Evolutionary conservation across 805 yeast species (phyloP).

Genomic region (Kodamaea leandrae): DNA sequence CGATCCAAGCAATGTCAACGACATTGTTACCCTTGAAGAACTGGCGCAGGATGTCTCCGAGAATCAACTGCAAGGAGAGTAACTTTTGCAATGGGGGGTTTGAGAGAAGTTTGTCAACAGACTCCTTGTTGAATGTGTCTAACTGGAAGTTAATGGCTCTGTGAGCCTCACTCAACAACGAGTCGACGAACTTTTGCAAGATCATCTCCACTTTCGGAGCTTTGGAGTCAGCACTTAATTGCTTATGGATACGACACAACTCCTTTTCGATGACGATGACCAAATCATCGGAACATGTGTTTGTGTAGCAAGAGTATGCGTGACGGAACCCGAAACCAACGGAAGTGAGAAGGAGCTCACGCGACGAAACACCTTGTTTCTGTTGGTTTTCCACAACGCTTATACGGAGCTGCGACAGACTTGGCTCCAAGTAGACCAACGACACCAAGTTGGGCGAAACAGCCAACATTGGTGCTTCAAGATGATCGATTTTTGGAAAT

Average conservation of each 20-base stretch:
- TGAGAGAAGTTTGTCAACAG: conserved; percentile 69
- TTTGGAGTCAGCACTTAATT: conserved; percentile 1
- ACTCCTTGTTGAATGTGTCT: conserved; percentile 63
- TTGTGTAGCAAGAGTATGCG: conserved; percentile 68
- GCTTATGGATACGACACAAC: conserved; percentile 22
- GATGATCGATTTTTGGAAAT: conserved; percentile 33
- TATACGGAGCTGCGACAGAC: conserved; percentile 16
- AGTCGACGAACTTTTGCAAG: conserved; percentile 30
- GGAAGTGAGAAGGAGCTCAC: conserved; percentile 43
- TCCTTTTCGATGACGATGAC: conserved; percentile 54
- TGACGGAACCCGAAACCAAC: conserved; percentile 65
- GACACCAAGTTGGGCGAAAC: conserved; percentile 54
- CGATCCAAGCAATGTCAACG: conserved; percentile 56
- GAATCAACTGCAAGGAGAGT: conserved; percentile 62
- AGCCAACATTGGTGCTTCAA: conserved; percentile 22
- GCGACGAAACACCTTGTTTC: conserved; percentile 19
- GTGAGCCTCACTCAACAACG: conserved; percentile 64
- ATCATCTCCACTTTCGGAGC: conserved; percentile 13
- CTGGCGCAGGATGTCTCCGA: conserved; percentile 45
- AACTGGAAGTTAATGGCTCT: conserved; percentile 71
- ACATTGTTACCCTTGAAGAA: conserved; percentile 23
- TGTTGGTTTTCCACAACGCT: conserved; percentile 19
- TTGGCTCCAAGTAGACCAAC: conserved; percentile 23
- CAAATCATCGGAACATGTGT: conserved; percentile 67
- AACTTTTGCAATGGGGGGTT: conserved; percentile 77